phyloP scores from a whole-genome alignment of 176 grass and related monocot species.

The Elymus sibiricus region DNA sequence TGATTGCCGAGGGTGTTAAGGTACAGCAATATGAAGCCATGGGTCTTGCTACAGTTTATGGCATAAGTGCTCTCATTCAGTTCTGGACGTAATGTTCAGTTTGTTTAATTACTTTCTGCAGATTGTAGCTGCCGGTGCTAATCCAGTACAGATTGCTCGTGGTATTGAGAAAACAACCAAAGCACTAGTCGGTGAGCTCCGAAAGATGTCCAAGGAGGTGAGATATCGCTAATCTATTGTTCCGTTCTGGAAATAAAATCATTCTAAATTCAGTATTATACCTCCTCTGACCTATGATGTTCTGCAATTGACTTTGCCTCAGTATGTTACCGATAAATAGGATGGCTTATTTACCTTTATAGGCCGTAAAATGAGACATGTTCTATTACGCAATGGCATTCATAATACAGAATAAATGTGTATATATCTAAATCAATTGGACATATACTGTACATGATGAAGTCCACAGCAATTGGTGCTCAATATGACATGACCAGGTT shows the following conservation, averaged over 20 bases:
- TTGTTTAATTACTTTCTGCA: neutral
- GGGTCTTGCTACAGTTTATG: neutral
- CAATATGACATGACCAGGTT: neutral
- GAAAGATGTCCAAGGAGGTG: slow-evolving; percentile 62
- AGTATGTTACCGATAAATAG: no score
- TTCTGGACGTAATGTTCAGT: neutral
- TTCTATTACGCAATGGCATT: neutral
- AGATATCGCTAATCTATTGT: neutral
- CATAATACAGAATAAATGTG: neutral
- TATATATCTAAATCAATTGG: neutral
- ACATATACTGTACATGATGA: neutral
- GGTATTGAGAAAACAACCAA: slow-evolving; percentile 67
- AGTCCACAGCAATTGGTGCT: neutral
- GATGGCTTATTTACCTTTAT: no score
- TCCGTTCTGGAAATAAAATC: neutral
- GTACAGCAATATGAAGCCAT: slow-evolving; percentile 26
- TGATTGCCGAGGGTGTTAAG: slow-evolving; percentile 65
- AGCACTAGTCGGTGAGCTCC: slow-evolving; percentile 40
- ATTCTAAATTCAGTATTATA: neutral
- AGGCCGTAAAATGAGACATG: neutral
- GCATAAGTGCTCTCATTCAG: neutral
- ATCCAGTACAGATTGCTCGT: slow-evolving; percentile 54
- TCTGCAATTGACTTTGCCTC: no score
- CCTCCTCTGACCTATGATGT: neutral
- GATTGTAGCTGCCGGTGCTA: slow-evolving; percentile 63